Base-by-base conservation (phyloP, 495 filamentous ascomycete genomes). In the Hypoxylon fragiforme region DNA sequence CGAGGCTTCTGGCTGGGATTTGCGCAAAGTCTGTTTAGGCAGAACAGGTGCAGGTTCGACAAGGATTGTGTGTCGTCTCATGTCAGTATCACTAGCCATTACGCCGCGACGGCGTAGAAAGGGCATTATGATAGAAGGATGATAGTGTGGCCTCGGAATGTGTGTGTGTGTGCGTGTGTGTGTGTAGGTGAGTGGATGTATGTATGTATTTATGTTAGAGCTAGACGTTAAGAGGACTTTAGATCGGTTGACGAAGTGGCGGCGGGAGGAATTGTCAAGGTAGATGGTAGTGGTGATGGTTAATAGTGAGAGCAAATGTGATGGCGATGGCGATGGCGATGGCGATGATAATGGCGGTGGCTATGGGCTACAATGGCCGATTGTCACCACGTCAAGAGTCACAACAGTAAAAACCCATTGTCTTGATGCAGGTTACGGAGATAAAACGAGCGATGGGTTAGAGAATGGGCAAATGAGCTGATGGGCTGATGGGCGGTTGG, bases 101-200 rank as follows among this genome's bases (percentile, higher is more conserved):
- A 71, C 72, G 56, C 73, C 76, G 58, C 76, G 76, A 49, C 76
- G 73, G 64, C 75, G 75, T 62, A 79, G 61, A 52, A 79, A 77
- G 47, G 76, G 76, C 76, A 79, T 79, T 55, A 53, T 46, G 37
- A 50, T 45, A 50, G 37, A 50, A 40, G 47, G 44, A 26, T 20
- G 49, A 34, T 44, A 34, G 30, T 8, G 34, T 39, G 18, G 19
- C 4, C 32, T 50, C 37, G 31, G 31, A 30, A 30, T n/a, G n/a
- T n/a, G n/a, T n/a, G n/a, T n/a, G n/a, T n/a, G n/a, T n/a, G n/a
- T n/a, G n/a, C n/a, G n/a, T n/a, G n/a, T n/a, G n/a, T n/a, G n/a
- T n/a, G n/a, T n/a, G n/a, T n/a, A n/a, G n/a, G n/a, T n/a, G n/a
- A n/a, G n/a, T n/a, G n/a, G n/a, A n/a, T n/a, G n/a, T n/a, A n/a